Base-by-base conservation (phyloP, 2,329 filamentous ascomycete genomes). In the Mycogone perniciosa region DNA sequence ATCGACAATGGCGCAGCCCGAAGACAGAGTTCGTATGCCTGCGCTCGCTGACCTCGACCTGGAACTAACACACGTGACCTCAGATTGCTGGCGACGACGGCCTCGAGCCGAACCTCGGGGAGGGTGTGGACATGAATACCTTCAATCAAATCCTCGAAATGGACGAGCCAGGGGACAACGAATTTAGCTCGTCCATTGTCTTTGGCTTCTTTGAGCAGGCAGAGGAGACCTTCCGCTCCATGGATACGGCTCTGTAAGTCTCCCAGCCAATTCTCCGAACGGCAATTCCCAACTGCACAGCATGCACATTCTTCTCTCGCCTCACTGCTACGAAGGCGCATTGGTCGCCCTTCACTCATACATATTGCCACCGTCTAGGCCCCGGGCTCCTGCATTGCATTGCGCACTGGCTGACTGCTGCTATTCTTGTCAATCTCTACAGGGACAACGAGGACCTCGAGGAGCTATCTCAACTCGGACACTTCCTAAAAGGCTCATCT, bases 61-160 rank as follows among this genome's bases (percentile, higher is more conserved):
- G n/a, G 4, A 11, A 44, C 34, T 50, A 33, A 53, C 45, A 6
- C 38, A 26, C 26, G 6, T 34, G 20, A 27, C 51, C 52, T 57
- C 65, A 72, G 69, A 72, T 75, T 60, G 71, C 76, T 56, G 72
- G 69, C 48, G 65, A 68, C 52, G 67, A 72, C 50, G 74, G 70
- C 54, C 67, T 82, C 62, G 75, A 76, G 53, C 81, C 58, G 43
- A 52, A 88, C 54, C 81, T 89, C 58, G 84, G 82, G 53, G 87
- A 93, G 58, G 77, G 78, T 65, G 84, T 99, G 70, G 92, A 97
- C 68, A 72, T 76, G 54, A 67, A 71, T 50, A 95, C 90, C 51
- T 99, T 99, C 63, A 84, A 85, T 62, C 93, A 97, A 75, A 97
- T 99, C 67, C 81, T 97, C 56, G 93, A 97, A 71, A 96, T 99